A percentile compares a stretch with the other conserved stretches of the same genome.
phyloP scores from a whole-genome alignment of 2,329 filamentous ascomycete species.

The Acephala macrosclerotiorum region DNA sequence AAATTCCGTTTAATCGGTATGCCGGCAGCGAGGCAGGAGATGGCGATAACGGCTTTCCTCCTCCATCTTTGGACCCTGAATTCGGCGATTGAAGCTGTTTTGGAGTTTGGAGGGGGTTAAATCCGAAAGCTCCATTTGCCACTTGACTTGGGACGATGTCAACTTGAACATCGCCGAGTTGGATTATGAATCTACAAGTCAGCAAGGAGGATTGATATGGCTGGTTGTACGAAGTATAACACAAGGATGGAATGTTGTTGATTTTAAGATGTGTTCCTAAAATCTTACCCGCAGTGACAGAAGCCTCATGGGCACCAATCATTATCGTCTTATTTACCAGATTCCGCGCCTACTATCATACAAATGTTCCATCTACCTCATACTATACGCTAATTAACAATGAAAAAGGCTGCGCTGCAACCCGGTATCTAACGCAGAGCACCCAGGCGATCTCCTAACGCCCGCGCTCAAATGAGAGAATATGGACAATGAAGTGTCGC shows the following conservation, averaged over 20 bases:
- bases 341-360: constrained; percentile 18
- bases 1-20: too few relatives aligned
- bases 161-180: background rate
- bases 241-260: background rate
- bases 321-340: constrained; percentile 3
- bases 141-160: background rate
- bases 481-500: constrained; percentile 16
- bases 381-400: constrained; percentile 2
- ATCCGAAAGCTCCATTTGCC: background rate
- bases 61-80: background rate
- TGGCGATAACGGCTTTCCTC: constrained; percentile 7
- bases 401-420: constrained; percentile 26
- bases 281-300: background rate
- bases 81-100: background rate
- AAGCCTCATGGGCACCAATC: background rate
- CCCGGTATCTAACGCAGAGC: constrained; percentile 31
- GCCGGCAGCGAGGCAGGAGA: background rate
- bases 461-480: constrained; percentile 38
- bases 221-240: background rate
- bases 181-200: background rate
- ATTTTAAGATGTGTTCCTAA: background rate
- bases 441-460: constrained; percentile 34
- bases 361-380: constrained; percentile 12
- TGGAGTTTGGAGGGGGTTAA: background rate
- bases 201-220: background rate